A percentile compares a stretch with the other conserved stretches of the same genome.
Evolutionary conservation across 2,329 filamentous ascomycete genomes (phyloP).

Genomic region (Zasmidium citrigriseum): DNA sequence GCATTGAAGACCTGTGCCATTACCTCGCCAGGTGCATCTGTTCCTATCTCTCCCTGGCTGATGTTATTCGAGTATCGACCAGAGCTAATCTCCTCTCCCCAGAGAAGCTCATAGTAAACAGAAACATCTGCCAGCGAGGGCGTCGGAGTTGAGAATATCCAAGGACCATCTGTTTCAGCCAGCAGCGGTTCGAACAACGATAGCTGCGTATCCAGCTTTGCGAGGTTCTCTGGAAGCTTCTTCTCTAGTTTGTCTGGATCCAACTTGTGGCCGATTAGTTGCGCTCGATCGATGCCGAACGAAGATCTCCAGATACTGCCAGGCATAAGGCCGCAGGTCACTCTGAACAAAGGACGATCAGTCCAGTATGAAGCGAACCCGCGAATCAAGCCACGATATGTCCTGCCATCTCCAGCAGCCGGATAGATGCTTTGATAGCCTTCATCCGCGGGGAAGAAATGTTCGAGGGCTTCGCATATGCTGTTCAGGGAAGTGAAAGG

Average conservation of each 20-base stretch:
- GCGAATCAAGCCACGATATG: conserved; percentile 39
- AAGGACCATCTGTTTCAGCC: conserved; percentile 27
- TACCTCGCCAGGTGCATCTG: conserved; percentile 29
- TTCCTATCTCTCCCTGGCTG: conserved; percentile 34
- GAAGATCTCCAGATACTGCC: conserved; percentile 40
- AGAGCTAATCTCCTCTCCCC: conserved; percentile 41
- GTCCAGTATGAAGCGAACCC: conserved; percentile 45
- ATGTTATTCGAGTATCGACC: conserved; percentile 39
- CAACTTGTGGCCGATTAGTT: conserved; percentile 42
- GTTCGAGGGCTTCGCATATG: conserved; percentile 33
- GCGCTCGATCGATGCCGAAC: conserved; percentile 41
- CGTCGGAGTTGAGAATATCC: conserved; percentile 37
- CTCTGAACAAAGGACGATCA: conserved; percentile 42
- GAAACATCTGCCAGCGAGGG: conserved; percentile 41
- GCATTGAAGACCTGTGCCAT: conserved; percentile 38
- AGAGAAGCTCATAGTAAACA: conserved; percentile 41
- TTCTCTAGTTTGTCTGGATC: conserved; percentile 40
- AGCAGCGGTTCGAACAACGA: conserved; percentile 41
- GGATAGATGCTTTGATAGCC: conserved; percentile 42
- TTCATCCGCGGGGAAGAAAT: conserved; percentile 32
- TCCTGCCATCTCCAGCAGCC: conserved; percentile 31
- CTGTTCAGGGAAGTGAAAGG: too few species aligned
- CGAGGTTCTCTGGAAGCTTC: conserved; percentile 42
- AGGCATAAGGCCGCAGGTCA: conserved; percentile 44
- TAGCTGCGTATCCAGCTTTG: conserved; percentile 40